Percentiles rank a stretch among this genome's conserved stretches.
These are phyloP conservation scores for Ambrosia artemisiifolia DNA, from an alignment of 129 eudicot species.

Conservation along the genomic window DNA sequence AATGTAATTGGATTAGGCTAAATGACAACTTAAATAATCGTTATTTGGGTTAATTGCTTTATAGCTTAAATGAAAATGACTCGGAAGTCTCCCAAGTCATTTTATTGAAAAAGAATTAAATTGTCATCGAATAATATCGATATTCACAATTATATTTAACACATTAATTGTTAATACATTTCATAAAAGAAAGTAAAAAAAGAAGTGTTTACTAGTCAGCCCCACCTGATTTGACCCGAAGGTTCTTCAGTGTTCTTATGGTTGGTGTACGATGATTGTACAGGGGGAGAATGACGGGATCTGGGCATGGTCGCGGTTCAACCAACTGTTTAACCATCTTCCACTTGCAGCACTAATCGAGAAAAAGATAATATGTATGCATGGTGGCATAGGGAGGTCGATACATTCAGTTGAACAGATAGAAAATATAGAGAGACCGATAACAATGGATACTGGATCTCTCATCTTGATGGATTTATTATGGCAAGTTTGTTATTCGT, in stretches of 20 bases:
- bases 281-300: constrained; percentile 99
- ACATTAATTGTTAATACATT: neutral
- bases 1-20: too few relatives aligned
- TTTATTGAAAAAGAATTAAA: neutral
- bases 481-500: constrained; percentile 45
- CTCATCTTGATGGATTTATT: constrained; percentile 84
- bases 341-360: constrained; percentile 95
- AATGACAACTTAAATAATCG: too few relatives aligned
- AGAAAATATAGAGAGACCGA: constrained; percentile 97
- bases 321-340: constrained; percentile 89
- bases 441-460: constrained; percentile 99
- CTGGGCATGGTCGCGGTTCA: constrained; percentile 98
- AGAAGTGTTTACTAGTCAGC: neutral
- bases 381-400: constrained; percentile 98
- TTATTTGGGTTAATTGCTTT: too few relatives aligned
- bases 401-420: constrained; percentile 92
- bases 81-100: neutral
- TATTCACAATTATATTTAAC: neutral
- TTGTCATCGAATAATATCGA: neutral
- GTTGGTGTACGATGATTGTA: constrained; percentile 6
- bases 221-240: neutral
- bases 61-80: neutral
- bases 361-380: constrained; percentile 95
- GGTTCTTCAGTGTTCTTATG: constrained; percentile 15
- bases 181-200: neutral